Evolutionary conservation across 345 rosid species (phyloP).

Genomic region (Trapa incisa): DNA sequence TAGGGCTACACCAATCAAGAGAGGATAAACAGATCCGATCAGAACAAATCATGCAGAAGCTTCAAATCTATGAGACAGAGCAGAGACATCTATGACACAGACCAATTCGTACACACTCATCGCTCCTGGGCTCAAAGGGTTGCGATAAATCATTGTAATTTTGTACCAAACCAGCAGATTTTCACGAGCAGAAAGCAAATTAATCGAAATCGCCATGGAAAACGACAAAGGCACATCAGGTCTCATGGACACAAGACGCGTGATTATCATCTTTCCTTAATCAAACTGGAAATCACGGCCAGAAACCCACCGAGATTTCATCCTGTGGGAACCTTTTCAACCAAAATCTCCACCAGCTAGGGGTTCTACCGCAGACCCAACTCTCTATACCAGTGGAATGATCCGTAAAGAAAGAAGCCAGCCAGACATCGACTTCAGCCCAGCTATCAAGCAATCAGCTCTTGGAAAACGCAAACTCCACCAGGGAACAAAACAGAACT

Average conservation of each 20-base stretch:
- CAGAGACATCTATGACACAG: neutral
- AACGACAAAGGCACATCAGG: neutral
- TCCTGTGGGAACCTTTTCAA: neutral
- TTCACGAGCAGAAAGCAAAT: neutral
- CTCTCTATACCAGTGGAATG: neutral
- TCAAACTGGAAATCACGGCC: neutral
- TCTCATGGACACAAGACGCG: neutral
- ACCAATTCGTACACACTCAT: neutral
- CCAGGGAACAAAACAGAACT: neutral
- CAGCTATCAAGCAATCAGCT: neutral
- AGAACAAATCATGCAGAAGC: neutral
- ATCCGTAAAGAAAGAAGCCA: neutral
- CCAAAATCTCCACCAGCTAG: neutral
- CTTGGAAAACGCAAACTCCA: conserved; percentile 1
- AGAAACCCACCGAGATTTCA: neutral
- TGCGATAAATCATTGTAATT: neutral
- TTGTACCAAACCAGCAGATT: neutral
- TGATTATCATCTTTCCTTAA: neutral
- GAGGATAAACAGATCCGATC: neutral
- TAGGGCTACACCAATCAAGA: neutral
- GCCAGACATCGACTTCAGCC: neutral
- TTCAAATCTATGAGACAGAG: neutral
- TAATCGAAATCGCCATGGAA: neutral
- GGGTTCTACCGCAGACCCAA: neutral
- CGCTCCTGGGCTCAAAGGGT: neutral